Percentiles rank a stretch among this genome's conserved stretches.
These are phyloP conservation scores for Alternaria solani DNA, from an alignment of 2,329 filamentous ascomycete species.

Conservation along the genomic window DNA sequence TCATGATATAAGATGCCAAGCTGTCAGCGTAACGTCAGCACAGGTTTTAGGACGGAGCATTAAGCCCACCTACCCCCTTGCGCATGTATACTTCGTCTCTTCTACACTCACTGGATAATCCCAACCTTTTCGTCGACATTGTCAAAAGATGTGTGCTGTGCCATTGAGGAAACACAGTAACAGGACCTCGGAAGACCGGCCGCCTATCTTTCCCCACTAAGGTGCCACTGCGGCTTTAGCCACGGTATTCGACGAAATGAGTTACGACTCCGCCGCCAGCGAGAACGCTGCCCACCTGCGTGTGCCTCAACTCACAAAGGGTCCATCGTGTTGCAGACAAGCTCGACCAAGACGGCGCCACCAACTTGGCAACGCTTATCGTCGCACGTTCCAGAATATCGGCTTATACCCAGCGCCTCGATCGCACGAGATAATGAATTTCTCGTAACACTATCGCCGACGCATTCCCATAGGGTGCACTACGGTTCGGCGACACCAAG, in stretches of 20 bases:
- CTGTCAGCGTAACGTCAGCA: background rate
- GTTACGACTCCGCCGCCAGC: background rate
- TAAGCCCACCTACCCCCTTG: background rate
- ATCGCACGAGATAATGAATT: background rate
- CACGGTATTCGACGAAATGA: background rate
- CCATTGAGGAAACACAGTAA: background rate
- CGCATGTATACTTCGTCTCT: background rate
- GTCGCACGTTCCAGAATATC: slow-evolving; percentile 1
- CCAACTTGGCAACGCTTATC: slow-evolving; percentile 5
- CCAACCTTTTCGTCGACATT: background rate
- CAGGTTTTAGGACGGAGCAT: background rate
- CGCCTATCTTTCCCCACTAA: background rate
- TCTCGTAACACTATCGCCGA: background rate
- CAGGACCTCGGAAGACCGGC: background rate
- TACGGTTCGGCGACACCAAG: background rate
- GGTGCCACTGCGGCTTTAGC: background rate
- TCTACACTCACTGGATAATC: background rate
- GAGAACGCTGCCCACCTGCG: background rate
- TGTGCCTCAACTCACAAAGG: background rate
- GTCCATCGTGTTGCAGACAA: background rate
- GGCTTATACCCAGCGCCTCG: background rate
- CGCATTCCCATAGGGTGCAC: background rate
- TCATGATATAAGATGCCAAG: background rate
- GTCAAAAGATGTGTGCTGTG: background rate
- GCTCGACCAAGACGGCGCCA: background rate